Evolutionary conservation across 108 stramenopile genomes (phyloP), one percentile per base, ranked within the genome.

Genomic region (Nitzschia sp.): DNA sequence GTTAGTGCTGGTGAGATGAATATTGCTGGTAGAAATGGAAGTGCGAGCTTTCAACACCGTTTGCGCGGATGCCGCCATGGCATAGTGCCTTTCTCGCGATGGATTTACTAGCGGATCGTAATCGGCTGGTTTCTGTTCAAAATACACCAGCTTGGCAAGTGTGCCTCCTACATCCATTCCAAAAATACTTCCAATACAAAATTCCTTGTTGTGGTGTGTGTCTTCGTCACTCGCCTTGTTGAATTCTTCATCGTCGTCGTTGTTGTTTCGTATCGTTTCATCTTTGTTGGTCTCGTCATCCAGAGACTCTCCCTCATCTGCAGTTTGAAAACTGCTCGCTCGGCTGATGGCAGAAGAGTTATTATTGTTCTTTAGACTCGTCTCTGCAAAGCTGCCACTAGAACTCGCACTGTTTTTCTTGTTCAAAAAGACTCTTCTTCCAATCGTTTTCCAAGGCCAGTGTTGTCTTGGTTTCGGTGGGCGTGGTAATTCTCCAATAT

Each of bases 141-240:
- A 98, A 71, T 98, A 98, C 3, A 99, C 96, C 11, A 99, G 77
- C 68, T 99, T 99, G 15, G 95, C 82, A 5, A 99, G 80, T 3
- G 97, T 97, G 13, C 99, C 99, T 6, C 99, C 99, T 2, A 80
- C 85, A 66, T 86, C 85, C 61, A 81, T 48, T 33, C 85, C 85
- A 75, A 85, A 85, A 50, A 85, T 85, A 60, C 74, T 76, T 28
- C 85, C 85, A 27, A 85, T 85, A 46, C 85, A 85, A 5, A 74
- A 34, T 46, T 71, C 69, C 28, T 68, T 67, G 52, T 83, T 67
- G 36, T 45, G 29, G n/a, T 5, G 52, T n/a, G 9, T 28, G 0
- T 19, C 9, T 1, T 47, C 45, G 45, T 55, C 62, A 30, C 59
- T 44, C 13, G 23, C 25, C 8, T 63, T 46, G 11, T 25, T 41